These are phyloP conservation scores for Fusarium stilboides DNA, from an alignment of 2,329 filamentous ascomycete species.

Conservation along the genomic window DNA sequence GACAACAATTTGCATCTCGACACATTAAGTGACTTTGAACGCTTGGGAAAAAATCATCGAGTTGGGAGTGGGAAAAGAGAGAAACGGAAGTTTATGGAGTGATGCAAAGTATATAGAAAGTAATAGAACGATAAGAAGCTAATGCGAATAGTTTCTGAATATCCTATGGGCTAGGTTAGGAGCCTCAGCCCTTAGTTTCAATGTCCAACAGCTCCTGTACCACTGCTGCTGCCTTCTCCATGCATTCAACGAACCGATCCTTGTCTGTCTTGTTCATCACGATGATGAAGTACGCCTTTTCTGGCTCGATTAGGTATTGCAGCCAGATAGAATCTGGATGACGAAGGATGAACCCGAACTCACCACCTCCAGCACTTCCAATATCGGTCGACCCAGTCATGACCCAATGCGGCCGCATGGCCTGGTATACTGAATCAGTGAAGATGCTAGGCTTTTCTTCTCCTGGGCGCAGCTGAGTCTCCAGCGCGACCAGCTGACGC, in stretches of 20 bases:
- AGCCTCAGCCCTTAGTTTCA: neutral
- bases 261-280: neutral
- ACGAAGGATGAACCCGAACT: slow-evolving; percentile 1
- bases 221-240: neutral
- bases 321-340: slow-evolving; percentile 3
- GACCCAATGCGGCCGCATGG: slow-evolving; percentile 1
- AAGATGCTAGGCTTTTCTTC: slow-evolving; percentile 25
- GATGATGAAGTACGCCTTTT: slow-evolving; percentile 2
- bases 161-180: neutral
- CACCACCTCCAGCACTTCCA: slow-evolving; percentile 1
- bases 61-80: neutral
- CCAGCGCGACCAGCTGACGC: slow-evolving; percentile 25
- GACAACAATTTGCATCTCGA: neutral
- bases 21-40: neutral
- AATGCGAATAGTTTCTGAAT: neutral
- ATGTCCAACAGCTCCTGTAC: neutral
- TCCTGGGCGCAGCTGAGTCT: slow-evolving; percentile 17
- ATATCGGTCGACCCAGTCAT: slow-evolving; percentile 2
- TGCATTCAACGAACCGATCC: neutral
- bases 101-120: neutral
- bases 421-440: slow-evolving; percentile 21
- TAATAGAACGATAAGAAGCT: neutral
- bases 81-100: no score
- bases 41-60: neutral
- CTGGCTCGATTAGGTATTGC: slow-evolving; percentile 3